Evolutionary conservation across 768 basidiomycete genomes (phyloP), one percentile per base, ranked within the genome.

Genomic region (Suillus americanus): DNA sequence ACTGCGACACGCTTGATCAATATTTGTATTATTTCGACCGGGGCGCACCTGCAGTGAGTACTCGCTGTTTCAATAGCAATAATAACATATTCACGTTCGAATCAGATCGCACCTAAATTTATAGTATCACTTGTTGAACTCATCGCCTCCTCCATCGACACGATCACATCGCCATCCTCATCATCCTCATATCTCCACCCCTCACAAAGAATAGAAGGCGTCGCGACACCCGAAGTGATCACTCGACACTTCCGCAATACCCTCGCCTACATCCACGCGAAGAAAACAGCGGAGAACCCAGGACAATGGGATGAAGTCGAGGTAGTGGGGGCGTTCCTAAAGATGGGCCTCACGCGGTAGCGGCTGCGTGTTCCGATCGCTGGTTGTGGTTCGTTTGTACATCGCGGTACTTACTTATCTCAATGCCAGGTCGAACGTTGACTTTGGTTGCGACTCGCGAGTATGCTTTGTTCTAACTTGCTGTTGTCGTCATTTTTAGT

Each of bases 21-120:
- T 99, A 99, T 75, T 79, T 98, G 46, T 98, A 95, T 76, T 99
- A 97, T 78, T 90, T 98, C 62, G 97, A 99, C 71, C 93, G 89
- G 54, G 92, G 91, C 55, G 94, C 95, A 28, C 88, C 94, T 62
- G 94, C 94, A 23, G 97, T 98, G 72, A 74, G 92, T 82, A 7
- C 16, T 64, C 30, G 16, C 23, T 37, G 16, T 50, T 48, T 45
- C 63, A 18, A 30, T 50, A 59, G 37, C 50, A n/a, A 23, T 48
- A 35, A 61, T 38, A 35, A 13, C 3, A 25, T 61, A 45, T 60
- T 25, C 5, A n/a, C 13, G 5, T 33, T 55, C 33, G 33, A 18
- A 64, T 8, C 73, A 96, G 94, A 84, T 97, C 63, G 95, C 95
- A 37, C 88, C 97, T 13, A 97, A 97, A 80, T 99, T 97, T 70